These are phyloP conservation scores for Ogataea nitratoaversa DNA, from an alignment of 805 yeast genomes.

Conservation along the genomic window DNA sequence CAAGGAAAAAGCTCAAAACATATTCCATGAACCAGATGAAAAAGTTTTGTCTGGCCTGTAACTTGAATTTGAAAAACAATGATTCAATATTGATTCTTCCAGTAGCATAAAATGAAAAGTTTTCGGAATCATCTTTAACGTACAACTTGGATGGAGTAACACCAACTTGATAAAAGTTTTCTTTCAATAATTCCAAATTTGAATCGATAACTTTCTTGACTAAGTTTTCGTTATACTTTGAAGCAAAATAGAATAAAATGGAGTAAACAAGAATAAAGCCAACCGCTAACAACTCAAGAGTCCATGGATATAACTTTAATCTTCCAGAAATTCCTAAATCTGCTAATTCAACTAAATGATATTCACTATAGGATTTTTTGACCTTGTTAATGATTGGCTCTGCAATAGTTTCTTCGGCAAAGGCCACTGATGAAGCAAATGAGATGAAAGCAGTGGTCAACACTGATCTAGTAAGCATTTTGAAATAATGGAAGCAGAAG, in stretches of 20 bases:
- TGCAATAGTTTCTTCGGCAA: slow-evolving; percentile 2
- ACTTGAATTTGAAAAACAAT: slow-evolving; percentile 54
- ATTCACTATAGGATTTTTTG: background rate
- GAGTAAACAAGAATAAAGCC: slow-evolving; percentile 47
- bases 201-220: slow-evolving; percentile 49
- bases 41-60: slow-evolving; percentile 78
- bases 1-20: slow-evolving; percentile 53
- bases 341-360: slow-evolving; percentile 17
- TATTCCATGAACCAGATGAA: slow-evolving; percentile 64
- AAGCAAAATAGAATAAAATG: slow-evolving; percentile 54
- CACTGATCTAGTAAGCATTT: background rate
- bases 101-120: slow-evolving; percentile 70
- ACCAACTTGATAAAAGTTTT: slow-evolving; percentile 80
- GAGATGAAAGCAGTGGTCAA: background rate
- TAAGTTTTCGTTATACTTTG: slow-evolving; percentile 47
- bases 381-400: background rate
- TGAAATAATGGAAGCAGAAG: background rate
- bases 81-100: slow-evolving; percentile 79
- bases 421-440: background rate
- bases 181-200: slow-evolving; percentile 47
- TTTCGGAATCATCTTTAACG: slow-evolving; percentile 60
- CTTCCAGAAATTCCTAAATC: slow-evolving; percentile 58
- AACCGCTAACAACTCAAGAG: slow-evolving; percentile 58
- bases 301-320: slow-evolving; percentile 65
- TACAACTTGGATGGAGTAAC: slow-evolving; percentile 40